Evolutionary conservation across 768 basidiomycete genomes (phyloP).

Genomic region (Agaricus sinodeliciosus): DNA sequence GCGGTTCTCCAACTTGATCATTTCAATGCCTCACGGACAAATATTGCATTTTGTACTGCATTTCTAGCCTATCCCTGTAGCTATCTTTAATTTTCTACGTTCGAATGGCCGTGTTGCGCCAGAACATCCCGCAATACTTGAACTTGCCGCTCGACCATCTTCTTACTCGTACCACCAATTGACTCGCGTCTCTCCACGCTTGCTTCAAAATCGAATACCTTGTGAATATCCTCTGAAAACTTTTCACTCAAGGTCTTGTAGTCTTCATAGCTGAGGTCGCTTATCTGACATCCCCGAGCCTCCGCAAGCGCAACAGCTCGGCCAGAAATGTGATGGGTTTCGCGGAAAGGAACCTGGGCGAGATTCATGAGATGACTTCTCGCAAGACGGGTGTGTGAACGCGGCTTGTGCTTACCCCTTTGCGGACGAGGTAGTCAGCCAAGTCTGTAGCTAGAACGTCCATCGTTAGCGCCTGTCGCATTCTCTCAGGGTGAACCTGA

Average conservation of each 20-base stretch:
- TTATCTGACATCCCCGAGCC: conserved; percentile 69
- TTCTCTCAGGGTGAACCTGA: conserved; percentile 85
- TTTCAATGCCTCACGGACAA: too few species aligned
- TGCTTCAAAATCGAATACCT: conserved; percentile 92
- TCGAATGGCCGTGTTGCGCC: conserved; percentile 17
- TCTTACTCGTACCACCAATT: conserved; percentile 85
- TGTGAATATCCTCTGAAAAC: conserved; percentile 76
- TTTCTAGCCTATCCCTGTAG: too few species aligned
- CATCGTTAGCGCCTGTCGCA: conserved; percentile 88
- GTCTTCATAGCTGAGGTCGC: conserved; percentile 74
- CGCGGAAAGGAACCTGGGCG: conserved; percentile 88
- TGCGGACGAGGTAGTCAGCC: conserved; percentile 97
- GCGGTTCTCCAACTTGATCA: too few species aligned
- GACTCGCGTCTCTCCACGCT: conserved; percentile 89
- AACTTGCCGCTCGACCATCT: conserved; percentile 84
- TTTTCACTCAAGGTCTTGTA: conserved; percentile 68
- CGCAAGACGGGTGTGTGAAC: neutral
- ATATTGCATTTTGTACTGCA: too few species aligned
- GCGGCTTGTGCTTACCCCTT: conserved; percentile 69
- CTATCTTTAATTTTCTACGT: neutral
- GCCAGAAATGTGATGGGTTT: conserved; percentile 97
- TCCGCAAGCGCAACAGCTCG: conserved; percentile 95
- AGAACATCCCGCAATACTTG: conserved; percentile 61
- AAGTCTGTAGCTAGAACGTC: conserved; percentile 98
- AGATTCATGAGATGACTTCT: neutral